Base-by-base conservation (phyloP, 2,329 filamentous ascomycete species). In the Exophiala sideris region DNA sequence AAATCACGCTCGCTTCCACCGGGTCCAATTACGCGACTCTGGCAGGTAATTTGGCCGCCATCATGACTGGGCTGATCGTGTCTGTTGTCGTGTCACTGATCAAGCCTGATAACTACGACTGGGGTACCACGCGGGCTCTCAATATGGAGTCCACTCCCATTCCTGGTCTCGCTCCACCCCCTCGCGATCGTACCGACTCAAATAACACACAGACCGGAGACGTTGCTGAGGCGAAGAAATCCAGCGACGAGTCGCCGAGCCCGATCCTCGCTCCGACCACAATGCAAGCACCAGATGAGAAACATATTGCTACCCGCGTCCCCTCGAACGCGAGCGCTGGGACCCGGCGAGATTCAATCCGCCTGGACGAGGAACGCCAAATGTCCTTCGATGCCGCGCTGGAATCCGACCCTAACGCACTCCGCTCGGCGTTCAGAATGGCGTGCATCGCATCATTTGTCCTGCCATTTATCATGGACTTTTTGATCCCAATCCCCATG, bases 401-500 rank as follows among this genome's bases (percentile, higher is more conserved):
- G 2, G 46, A 66, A 11, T 68, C 73, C 38, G 56, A 66, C 48
- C 65, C 71, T 20, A 50, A 58, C 38, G 59, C 65, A 45, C 59
- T 69, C 32, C 65, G 64, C 10, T 59, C 66, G 8, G 70, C 71
- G 0, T 71, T 73, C 58, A 70, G 70, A 44, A 57, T 82, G 62
- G 80, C 82, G 1, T 76, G 79, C 52, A 73, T 72, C 36, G 68
- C 83, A 54, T 88, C 85, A 0, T 73, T 84, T 12, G 68, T 79
- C 59, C 75, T 89, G 72, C 87, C 88, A 0, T 57, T 95, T 0
- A 78, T 82, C 0, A 77, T 95, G 55, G 75, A 95, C 0, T 77
- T 96, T 70, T 79, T 96, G 14, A 95, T 90, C 89, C 91, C 91
- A 0, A 91, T 95, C 79, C 91, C 91, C 1, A 85, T 96, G 83